Conservation (phyloP, 768 basidiomycete species). For the Lentinula guzmanii region DNA sequence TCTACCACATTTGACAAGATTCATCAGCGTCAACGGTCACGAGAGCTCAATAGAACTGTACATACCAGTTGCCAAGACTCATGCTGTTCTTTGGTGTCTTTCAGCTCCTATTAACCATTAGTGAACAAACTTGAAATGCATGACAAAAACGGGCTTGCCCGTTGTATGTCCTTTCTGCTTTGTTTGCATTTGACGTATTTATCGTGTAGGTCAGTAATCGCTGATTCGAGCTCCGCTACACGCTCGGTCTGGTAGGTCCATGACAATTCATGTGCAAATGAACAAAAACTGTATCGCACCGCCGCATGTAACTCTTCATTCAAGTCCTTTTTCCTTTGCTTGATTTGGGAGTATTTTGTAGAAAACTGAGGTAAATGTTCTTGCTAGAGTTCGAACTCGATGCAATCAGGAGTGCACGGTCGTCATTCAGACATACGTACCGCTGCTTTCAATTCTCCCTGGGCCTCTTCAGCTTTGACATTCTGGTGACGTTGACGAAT, state of each 20-base stretch:
- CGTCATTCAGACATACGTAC: background rate
- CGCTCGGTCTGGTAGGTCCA: background rate
- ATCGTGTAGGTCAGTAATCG: background rate
- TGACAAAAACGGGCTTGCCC: background rate
- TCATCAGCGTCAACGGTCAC: background rate
- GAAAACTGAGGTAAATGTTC: too few species aligned
- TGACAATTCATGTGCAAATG: too few species aligned
- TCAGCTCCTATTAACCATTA: background rate
- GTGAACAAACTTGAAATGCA: background rate
- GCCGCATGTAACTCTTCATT: background rate
- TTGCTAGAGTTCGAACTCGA: too few species aligned
- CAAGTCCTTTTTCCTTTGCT: background rate
- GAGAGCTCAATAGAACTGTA: background rate
- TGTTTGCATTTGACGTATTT: background rate
- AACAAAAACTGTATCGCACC: too few species aligned
- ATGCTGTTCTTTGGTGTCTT: background rate
- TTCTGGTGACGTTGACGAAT: background rate
- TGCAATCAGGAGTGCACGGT: too few species aligned
- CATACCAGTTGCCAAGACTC: background rate
- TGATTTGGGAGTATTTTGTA: too few species aligned
- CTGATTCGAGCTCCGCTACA: background rate
- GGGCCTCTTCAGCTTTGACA: background rate
- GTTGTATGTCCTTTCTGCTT: background rate
- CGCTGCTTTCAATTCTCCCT: background rate
- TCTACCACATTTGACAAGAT: background rate